Percentiles rank a stretch among this genome's conserved stretches.
These are phyloP conservation scores for Colletotrichum orbiculare DNA, from an alignment of 2,329 filamentous ascomycete genomes.

Conservation along the genomic window DNA sequence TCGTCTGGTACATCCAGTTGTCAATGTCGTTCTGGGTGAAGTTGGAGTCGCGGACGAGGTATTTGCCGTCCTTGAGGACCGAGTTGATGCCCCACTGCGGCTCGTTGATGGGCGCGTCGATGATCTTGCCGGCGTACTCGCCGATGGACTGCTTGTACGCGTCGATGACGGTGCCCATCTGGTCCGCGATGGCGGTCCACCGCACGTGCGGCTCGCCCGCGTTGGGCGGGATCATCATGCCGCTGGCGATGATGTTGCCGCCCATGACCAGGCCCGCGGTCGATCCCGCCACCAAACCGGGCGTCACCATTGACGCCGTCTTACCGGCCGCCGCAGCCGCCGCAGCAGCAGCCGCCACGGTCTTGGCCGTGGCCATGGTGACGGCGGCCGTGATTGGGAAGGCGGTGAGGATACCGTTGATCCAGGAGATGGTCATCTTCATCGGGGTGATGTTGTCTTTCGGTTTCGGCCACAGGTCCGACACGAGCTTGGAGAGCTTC, in stretches of 20 bases:
- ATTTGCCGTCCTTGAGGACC: background rate
- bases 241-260: constrained; percentile 2
- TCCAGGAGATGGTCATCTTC: constrained; percentile 2
- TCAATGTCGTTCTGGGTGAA: constrained; percentile 21
- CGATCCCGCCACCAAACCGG: fast-evolving
- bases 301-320: no score
- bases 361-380: no score
- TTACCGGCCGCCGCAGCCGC: no score
- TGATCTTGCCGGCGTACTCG: constrained; percentile 1
- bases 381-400: background rate
- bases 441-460: constrained; percentile 3
- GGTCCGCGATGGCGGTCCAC: background rate
- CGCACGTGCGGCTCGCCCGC: background rate
- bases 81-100: constrained; percentile 24
- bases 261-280: no score
- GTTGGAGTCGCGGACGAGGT: constrained; percentile 8
- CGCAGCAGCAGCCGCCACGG: no score
- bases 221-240: background rate
- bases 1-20: constrained; percentile 15
- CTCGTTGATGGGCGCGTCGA: constrained; percentile 14
- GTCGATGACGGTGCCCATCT: constrained; percentile 6
- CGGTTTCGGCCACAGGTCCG: constrained; percentile 9
- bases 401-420: constrained; percentile 10
- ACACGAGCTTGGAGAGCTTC: background rate
- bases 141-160: background rate